These are phyloP conservation scores for Phytophthora idaei DNA, from an alignment of 352 stramenopile genomes.

Conservation along the genomic window DNA sequence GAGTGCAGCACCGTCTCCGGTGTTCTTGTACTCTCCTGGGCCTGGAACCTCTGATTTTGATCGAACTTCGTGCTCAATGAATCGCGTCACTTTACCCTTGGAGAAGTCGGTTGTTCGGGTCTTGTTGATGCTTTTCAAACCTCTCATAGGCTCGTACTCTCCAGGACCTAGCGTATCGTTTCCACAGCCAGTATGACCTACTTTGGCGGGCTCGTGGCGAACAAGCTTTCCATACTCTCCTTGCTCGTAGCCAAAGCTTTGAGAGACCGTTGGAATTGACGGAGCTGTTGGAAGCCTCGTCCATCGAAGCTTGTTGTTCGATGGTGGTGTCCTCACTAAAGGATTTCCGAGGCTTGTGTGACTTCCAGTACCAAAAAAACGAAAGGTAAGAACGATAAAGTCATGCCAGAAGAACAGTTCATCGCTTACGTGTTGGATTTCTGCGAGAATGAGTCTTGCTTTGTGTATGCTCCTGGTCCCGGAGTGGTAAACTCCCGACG, in stretches of 20 bases:
- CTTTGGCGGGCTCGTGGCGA: conserved; percentile 60
- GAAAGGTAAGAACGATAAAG: not conserved
- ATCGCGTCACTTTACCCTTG: conserved; percentile 67
- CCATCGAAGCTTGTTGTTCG: conserved; percentile 66
- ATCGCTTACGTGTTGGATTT: conserved; percentile 51
- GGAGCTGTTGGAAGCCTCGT: conserved; percentile 68
- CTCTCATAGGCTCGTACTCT: conserved; percentile 74
- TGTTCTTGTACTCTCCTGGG: conserved; percentile 65
- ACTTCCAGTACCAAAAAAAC: conserved; percentile 3
- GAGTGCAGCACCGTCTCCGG: conserved; percentile 20
- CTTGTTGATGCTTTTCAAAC: conserved; percentile 73
- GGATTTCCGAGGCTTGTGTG: conserved; percentile 38
- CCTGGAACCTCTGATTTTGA: conserved; percentile 58
- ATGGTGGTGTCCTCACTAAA: conserved; percentile 36
- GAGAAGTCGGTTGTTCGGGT: conserved; percentile 71
- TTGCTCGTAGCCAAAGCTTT: conserved; percentile 86
- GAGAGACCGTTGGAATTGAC: conserved; percentile 70
- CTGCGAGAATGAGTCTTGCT: conserved; percentile 50
- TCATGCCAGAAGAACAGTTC: not conserved
- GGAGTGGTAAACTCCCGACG: conserved; percentile 47
- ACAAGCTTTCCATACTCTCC: conserved; percentile 73
- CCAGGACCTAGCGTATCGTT: conserved; percentile 70
- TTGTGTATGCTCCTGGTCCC: conserved; percentile 64
- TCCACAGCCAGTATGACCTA: conserved; percentile 58
- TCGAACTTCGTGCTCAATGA: conserved; percentile 70